A percentile compares a stretch with the other conserved stretches of the same genome.
These are phyloP conservation scores for Puccinia horiana DNA, from an alignment of 1,284 basidiomycete species.

Conservation along the genomic window DNA sequence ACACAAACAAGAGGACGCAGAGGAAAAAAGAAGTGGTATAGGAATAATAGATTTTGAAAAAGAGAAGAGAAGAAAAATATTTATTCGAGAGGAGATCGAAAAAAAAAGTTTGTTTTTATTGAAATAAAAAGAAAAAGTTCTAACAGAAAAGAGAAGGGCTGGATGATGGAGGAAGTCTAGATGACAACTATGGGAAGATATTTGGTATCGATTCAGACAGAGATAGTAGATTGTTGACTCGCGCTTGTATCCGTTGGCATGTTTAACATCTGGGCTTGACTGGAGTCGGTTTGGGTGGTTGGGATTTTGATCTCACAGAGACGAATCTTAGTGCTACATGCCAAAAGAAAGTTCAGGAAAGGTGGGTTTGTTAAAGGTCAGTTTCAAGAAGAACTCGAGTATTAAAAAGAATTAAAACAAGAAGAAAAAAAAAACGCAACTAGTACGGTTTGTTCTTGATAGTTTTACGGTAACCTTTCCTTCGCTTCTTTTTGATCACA, in stretches of 20 bases:
- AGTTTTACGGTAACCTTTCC: conserved; percentile 88
- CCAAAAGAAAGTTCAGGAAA: too few species aligned
- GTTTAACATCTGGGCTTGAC: not conserved
- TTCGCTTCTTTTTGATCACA: conserved; percentile 91
- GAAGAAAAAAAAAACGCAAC: conserved; percentile 8
- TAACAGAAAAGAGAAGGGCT: too few species aligned
- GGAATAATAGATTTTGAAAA: too few species aligned
- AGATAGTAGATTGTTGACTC: not conserved
- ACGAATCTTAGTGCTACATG: conserved; percentile 19
- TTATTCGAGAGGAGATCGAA: too few species aligned
- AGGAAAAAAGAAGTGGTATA: too few species aligned
- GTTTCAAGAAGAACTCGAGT: not conserved
- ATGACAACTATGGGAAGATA: too few species aligned
- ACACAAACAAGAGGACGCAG: too few species aligned
- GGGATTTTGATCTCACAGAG: conserved; percentile 26
- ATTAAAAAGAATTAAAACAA: not conserved
- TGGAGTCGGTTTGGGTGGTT: not conserved
- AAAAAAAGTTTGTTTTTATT: too few species aligned
- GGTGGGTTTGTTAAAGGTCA: not conserved
- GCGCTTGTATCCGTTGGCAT: not conserved
- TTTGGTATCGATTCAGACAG: not conserved
- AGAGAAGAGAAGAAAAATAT: too few species aligned
- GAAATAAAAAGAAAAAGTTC: too few species aligned
- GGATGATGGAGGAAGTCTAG: too few species aligned
- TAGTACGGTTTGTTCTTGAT: conserved; percentile 74